Base-by-base conservation (phyloP, 1,139 yeast species). In the Suhomyces bribrorum region DNA sequence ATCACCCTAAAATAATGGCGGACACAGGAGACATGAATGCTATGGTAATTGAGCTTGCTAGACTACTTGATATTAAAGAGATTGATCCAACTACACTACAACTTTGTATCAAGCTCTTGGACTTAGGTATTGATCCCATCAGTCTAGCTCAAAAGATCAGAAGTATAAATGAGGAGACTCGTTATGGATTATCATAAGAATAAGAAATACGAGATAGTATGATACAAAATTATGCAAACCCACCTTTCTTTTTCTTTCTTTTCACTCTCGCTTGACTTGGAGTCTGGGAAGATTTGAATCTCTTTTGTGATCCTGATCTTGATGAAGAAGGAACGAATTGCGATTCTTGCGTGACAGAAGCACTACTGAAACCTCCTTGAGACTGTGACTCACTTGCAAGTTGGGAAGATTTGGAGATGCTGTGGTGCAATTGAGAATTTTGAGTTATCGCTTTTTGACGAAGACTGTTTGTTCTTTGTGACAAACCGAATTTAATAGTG, bases 101-200 rank as follows among this genome's bases (percentile, higher is more conserved):
- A 38, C 50, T 68, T 26, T 68, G 73, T 40, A 44, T 65, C n/a
- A 65, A 64, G 37, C 47, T 68, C 24, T 43, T 68, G 26, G 73
- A 68, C 41, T 63, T 64, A 44, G 73, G 73, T 4, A 63, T 65
- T 14, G 68, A 66, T 39, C 72, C 74, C 0, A 49, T 53, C 36
- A 38, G 37, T 14, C 53, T 68, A 40, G 73, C 73, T 0, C 40
- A 44, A 12, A 51, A 52, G 11, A 57, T 66, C 29, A 27, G 46
- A n/a, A 56, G 53, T 12, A 58, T 66, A 15, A 54, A 53, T 22
- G 54, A 48, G 27, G 70, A 64, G 41, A 56, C 64, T n/a, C 46
- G 45, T 13, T 44, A 59, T 14, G 51, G 50, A 14, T 29, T 31
- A 37, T 34, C 42, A 17, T 37, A 18, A 24, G 24, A 23, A 14